A percentile compares a stretch with the other conserved stretches of the same genome.
Conservation (phyloP, 2,329 filamentous ascomycete genomes). For the Penicillium sp. region DNA sequence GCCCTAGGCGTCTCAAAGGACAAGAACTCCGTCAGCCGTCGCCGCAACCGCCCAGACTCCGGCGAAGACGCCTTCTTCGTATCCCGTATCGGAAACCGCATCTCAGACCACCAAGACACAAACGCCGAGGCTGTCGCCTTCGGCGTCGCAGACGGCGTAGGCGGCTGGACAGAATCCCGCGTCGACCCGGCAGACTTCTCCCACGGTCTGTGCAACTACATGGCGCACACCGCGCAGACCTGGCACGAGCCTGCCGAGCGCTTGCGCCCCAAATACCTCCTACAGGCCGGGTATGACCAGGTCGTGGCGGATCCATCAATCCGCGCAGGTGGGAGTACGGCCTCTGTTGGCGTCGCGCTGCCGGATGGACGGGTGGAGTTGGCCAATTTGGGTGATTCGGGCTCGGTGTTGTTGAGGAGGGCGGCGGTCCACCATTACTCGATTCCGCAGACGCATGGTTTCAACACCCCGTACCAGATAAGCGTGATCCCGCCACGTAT, state of each 20-base stretch:
- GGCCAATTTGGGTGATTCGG: conserved; percentile 91
- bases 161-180: conserved; percentile 85
- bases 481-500: conserved; percentile 76
- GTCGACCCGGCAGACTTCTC: conserved; percentile 94
- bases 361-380: conserved; percentile 69
- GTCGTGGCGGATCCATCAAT: conserved; percentile 67
- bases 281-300: conserved; percentile 76
- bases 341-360: conserved; percentile 71
- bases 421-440: conserved; percentile 79
- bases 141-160: conserved; percentile 87
- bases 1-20: conserved; percentile 32
- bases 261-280: conserved; percentile 56
- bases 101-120: conserved; percentile 22
- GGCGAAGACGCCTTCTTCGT: conserved; percentile 97
- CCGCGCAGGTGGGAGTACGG: conserved; percentile 78
- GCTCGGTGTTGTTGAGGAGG: conserved; percentile 75
- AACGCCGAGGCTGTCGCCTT: conserved; percentile 60
- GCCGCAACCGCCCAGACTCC: conserved; percentile 60
- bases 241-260: conserved; percentile 38
- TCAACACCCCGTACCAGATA: conserved; percentile 95
- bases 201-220: conserved; percentile 84
- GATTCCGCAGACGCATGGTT: conserved; percentile 82
- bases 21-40: conserved; percentile 46
- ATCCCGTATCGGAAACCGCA: conserved; percentile 54
- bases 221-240: conserved; percentile 66